Evolutionary conservation across 805 yeast genomes (phyloP).

Genomic region (Sugiyamaella lignohabitans): DNA sequence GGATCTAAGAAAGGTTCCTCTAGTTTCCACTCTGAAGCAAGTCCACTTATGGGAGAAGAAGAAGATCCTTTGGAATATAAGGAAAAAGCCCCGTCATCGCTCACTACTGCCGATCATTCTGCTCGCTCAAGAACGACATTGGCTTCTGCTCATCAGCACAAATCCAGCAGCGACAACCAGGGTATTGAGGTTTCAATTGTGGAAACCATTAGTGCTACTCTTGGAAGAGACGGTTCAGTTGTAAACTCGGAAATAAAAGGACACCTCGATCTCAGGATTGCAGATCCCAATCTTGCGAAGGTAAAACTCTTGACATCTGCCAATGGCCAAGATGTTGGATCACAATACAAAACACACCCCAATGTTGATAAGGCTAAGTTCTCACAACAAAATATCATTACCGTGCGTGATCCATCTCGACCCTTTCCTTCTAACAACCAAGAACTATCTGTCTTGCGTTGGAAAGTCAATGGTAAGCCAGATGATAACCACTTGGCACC

Average conservation of each 20-base stretch:
- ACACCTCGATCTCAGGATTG: conserved; percentile 81
- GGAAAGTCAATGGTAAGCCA: conserved; percentile 73
- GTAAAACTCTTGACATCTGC: conserved; percentile 56
- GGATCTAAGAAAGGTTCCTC: conserved; percentile 43
- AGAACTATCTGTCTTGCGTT: conserved; percentile 83
- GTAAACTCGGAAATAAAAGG: conserved; percentile 72
- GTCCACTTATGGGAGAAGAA: conserved; percentile 21
- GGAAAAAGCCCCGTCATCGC: conserved; percentile 22
- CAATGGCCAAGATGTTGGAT: conserved; percentile 36
- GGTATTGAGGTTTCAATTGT: conserved; percentile 74
- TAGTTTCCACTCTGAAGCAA: conserved; percentile 21
- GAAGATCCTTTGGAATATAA: conserved; percentile 30
- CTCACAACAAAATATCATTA: conserved; percentile 49
- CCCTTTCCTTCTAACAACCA: conserved; percentile 90
- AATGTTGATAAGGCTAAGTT: conserved; percentile 80
- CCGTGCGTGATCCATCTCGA: conserved; percentile 68
- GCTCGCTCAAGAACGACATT: no score
- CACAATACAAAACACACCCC: conserved; percentile 91
- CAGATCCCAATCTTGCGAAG: conserved; percentile 62
- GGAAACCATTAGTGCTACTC: conserved; percentile 71
- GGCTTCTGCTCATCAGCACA: neutral
- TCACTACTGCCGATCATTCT: conserved; percentile 9
- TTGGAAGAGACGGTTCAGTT: conserved; percentile 72
- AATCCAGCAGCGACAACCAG: conserved; percentile 41
- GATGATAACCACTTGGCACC: conserved; percentile 54